These are phyloP conservation scores for Neonothopanus nambi DNA, from an alignment of 1,284 basidiomycete genomes.

Conservation along the genomic window DNA sequence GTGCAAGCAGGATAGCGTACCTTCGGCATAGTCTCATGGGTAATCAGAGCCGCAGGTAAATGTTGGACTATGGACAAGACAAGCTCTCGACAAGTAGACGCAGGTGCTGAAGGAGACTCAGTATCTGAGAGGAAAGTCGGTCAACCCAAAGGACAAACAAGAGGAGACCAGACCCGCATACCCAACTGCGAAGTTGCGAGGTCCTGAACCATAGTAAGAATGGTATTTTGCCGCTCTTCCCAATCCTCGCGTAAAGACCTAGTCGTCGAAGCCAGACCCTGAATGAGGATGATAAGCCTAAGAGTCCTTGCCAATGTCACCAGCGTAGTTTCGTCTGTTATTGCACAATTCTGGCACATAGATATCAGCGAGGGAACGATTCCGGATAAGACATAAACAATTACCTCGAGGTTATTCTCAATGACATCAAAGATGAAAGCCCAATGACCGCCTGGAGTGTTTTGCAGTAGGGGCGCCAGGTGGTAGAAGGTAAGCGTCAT, in stretches of 20 bases:
- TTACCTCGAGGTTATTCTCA: constrained; percentile 86
- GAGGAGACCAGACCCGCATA: constrained; percentile 32
- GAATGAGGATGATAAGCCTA: constrained; percentile 65
- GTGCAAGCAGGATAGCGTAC: constrained; percentile 31
- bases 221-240: constrained; percentile 55
- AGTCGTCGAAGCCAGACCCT: constrained; percentile 74
- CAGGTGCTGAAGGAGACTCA: constrained; percentile 50
- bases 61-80: constrained; percentile 69
- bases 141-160: too few relatives aligned
- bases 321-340: constrained; percentile 61
- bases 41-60: constrained; percentile 63
- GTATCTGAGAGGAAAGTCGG: constrained; percentile 34
- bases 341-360: constrained; percentile 52
- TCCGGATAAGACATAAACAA: background rate
- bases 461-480: constrained; percentile 88
- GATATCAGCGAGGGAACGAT: constrained; percentile 4
- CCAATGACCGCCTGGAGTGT: constrained; percentile 87
- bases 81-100: constrained; percentile 66
- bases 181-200: constrained; percentile 55
- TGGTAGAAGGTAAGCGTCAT: constrained; percentile 77
- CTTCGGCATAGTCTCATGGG: constrained; percentile 63
- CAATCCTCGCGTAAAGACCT: constrained; percentile 73
- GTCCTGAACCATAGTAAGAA: constrained; percentile 60
- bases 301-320: constrained; percentile 72
- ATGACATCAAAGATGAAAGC: constrained; percentile 89